Evolutionary conservation across 2,329 filamentous ascomycete genomes (phyloP).

Genomic region (Domatiomyces globalis): DNA sequence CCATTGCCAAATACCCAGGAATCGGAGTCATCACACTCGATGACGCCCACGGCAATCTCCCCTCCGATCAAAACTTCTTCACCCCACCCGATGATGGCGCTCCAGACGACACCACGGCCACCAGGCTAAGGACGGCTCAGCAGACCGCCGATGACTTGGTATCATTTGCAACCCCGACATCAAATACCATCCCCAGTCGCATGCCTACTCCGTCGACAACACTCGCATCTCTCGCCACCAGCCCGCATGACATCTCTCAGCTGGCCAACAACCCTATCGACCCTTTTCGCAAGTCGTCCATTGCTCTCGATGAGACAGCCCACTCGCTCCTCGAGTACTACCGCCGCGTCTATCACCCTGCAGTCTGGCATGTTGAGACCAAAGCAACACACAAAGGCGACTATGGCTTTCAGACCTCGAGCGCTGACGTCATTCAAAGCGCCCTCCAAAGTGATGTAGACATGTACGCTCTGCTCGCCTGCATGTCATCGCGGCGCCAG

Average conservation of each 20-base stretch:
- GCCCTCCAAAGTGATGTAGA: constrained; percentile 12
- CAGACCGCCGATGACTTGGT: neutral
- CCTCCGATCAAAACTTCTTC: neutral
- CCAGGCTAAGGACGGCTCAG: neutral
- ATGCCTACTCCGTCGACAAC: constrained; percentile 6
- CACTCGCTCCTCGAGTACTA: constrained; percentile 13
- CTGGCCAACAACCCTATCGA: constrained; percentile 8
- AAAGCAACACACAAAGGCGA: constrained; percentile 8
- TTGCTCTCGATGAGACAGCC: constrained; percentile 11
- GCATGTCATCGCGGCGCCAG: constrained; percentile 14
- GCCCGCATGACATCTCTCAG: constrained; percentile 11
- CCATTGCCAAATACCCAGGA: neutral
- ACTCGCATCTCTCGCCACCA: neutral
- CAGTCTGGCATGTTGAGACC: constrained; percentile 14
- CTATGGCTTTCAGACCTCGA: constrained; percentile 11
- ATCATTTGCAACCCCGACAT: neutral
- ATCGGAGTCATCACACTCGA: neutral
- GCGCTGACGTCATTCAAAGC: constrained; percentile 2
- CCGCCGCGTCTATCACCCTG: constrained; percentile 13
- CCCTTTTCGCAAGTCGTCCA: constrained; percentile 12
- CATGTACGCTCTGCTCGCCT: constrained; percentile 15
- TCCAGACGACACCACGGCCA: neutral
- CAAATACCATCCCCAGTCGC: neutral
- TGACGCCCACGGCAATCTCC: neutral
- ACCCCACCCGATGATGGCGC: neutral